These are phyloP conservation scores for Ochetophila trinervis DNA, from an alignment of 306 rosid genomes.

Conservation along the genomic window DNA sequence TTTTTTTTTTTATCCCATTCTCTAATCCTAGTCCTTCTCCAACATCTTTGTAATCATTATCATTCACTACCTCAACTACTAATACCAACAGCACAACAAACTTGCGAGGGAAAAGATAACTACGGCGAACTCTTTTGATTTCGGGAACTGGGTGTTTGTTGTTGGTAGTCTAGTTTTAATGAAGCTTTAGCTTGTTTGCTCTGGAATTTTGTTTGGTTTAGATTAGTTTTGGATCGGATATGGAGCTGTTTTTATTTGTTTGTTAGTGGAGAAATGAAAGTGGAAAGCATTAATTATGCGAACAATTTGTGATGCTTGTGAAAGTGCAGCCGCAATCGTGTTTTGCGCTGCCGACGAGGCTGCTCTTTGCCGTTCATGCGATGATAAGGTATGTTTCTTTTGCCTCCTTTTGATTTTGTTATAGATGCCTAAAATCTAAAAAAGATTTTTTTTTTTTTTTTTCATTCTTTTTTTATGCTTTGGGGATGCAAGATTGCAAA, in stretches of 20 bases:
- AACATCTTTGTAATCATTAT: slow-evolving; percentile 25
- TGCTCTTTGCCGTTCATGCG: slow-evolving; percentile 91
- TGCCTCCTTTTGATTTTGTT: not conserved
- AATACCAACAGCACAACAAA: not conserved
- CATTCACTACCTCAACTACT: slow-evolving; percentile 20
- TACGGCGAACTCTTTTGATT: not conserved
- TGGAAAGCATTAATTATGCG: slow-evolving; percentile 63
- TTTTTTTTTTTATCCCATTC: slow-evolving; percentile 16
- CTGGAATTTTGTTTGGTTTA: slow-evolving; percentile 5
- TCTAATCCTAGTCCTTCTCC: slow-evolving; percentile 33
- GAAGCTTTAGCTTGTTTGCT: not conserved
- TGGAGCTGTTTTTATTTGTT: slow-evolving; percentile 13
- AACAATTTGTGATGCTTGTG: slow-evolving; percentile 97
- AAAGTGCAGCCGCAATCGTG: slow-evolving; percentile 87
- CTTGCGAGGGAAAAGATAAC: not conserved
- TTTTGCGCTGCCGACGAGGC: slow-evolving; percentile 99
- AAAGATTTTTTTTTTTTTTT: not conserved
- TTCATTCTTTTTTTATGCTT: not conserved
- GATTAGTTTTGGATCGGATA: slow-evolving; percentile 29
- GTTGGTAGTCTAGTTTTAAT: slow-evolving; percentile 18
- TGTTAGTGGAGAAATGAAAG: slow-evolving; percentile 63
- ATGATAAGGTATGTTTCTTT: slow-evolving; percentile 59
- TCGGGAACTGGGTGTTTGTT: slow-evolving; percentile 55
- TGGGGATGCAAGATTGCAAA: not conserved
- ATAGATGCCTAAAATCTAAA: slow-evolving; percentile 11